Evolutionary conservation across 2,329 filamentous ascomycete genomes (phyloP).

Genomic region (Diaporthe sp.): DNA sequence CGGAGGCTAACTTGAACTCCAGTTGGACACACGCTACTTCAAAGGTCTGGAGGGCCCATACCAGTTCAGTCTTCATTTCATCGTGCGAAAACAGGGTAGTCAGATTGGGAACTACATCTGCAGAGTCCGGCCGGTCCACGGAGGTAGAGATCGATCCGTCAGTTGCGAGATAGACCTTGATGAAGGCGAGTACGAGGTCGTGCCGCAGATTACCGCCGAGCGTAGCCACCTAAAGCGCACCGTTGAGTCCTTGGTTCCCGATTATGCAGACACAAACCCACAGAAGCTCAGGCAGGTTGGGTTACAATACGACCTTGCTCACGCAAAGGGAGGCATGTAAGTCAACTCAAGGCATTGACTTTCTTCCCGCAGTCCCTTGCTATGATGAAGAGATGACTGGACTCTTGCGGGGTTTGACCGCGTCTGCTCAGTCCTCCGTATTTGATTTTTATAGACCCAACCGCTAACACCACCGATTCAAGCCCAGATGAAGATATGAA

Average conservation of each 20-base stretch:
- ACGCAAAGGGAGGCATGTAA: slow-evolving; percentile 68
- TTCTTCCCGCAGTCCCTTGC: neutral
- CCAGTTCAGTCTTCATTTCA: slow-evolving; percentile 57
- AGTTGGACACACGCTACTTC: slow-evolving; percentile 63
- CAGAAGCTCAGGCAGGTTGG: slow-evolving; percentile 75
- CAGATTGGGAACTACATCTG: slow-evolving; percentile 50
- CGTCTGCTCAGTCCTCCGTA: neutral
- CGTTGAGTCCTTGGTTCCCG: slow-evolving; percentile 71
- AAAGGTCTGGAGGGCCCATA: slow-evolving; percentile 60
- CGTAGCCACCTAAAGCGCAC: slow-evolving; percentile 59
- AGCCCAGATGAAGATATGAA: slow-evolving; percentile 60
- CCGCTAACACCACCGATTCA: neutral
- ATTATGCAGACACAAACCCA: slow-evolving; percentile 59
- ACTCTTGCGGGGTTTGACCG: no score
- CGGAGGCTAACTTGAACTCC: neutral
- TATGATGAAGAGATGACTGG: no score
- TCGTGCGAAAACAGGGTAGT: slow-evolving; percentile 52
- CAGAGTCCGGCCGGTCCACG: slow-evolving; percentile 51
- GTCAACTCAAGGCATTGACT: neutral
- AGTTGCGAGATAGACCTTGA: slow-evolving; percentile 80
- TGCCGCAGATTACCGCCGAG: slow-evolving; percentile 76
- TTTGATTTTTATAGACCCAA: no score
- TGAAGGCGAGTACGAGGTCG: slow-evolving; percentile 75
- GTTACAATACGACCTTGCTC: slow-evolving; percentile 72
- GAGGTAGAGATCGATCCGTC: slow-evolving; percentile 71